phyloP scores from a whole-genome alignment of 1,284 basidiomycete genomes.

The Microbotryomycetes sp. region DNA sequence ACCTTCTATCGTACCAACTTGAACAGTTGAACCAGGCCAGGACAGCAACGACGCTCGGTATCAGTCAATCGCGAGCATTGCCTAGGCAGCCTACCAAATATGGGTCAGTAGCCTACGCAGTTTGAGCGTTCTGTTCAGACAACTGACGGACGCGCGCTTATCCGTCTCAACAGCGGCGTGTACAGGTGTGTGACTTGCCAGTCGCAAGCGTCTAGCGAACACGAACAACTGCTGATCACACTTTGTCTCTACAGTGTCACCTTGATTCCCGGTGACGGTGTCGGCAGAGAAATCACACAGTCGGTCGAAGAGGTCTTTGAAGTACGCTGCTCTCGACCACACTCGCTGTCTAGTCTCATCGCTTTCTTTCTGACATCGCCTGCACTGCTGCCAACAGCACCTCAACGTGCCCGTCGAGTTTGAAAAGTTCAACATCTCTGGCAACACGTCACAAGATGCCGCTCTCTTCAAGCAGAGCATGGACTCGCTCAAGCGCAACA shows the following conservation, averaged over 20 bases:
- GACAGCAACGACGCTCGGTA: constrained; percentile 31
- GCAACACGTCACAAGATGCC: constrained; percentile 89
- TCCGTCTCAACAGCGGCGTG: constrained; percentile 10
- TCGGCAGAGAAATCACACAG: constrained; percentile 94
- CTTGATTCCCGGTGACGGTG: constrained; percentile 92
- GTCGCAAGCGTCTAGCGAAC: no score
- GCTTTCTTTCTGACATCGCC: not conserved
- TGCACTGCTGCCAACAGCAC: constrained; percentile 43
- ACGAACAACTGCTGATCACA: no score
- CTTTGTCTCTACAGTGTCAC: constrained; percentile 63
- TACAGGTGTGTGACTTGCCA: constrained; percentile 13
- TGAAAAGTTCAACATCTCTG: constrained; percentile 87
- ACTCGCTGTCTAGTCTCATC: not conserved
- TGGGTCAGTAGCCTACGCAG: constrained; percentile 47
- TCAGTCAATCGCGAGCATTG: constrained; percentile 17
- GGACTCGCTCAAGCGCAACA: constrained; percentile 93
- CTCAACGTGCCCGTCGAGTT: constrained; percentile 98
- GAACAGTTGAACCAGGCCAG: constrained; percentile 20
- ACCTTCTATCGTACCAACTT: not conserved
- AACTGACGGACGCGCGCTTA: not conserved
- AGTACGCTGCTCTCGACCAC: constrained; percentile 1
- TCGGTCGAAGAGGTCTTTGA: constrained; percentile 99
- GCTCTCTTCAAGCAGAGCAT: constrained; percentile 94
- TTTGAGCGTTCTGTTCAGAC: not conserved
- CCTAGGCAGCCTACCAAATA: constrained; percentile 81